Conservation (phyloP, 1,139 yeast genomes). For the Arxiozyma heterogenica region DNA sequence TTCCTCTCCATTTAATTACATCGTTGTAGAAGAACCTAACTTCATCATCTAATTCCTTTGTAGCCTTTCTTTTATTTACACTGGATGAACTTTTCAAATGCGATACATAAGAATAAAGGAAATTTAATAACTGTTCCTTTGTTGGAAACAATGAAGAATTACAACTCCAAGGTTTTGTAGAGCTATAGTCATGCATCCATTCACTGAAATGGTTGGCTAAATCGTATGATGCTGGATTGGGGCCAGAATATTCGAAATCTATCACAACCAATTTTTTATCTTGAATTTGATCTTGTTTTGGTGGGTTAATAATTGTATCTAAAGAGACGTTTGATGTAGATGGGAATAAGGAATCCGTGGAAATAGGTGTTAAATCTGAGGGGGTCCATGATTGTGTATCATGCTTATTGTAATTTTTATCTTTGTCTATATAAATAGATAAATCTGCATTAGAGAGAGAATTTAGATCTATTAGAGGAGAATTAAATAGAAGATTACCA, state of each 20-base stretch:
- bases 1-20: slow-evolving; percentile 68
- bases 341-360: slow-evolving; percentile 24
- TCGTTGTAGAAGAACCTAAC: slow-evolving; percentile 55
- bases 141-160: slow-evolving; percentile 57
- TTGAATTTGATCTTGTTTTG: slow-evolving; percentile 36
- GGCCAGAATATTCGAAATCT: slow-evolving; percentile 92
- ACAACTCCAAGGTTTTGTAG: slow-evolving; percentile 44
- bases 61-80: slow-evolving; percentile 8
- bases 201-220: slow-evolving; percentile 83
- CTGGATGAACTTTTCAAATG: slow-evolving; percentile 17
- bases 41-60: slow-evolving; percentile 40
- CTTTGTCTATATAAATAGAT: slow-evolving; percentile 23
- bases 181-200: slow-evolving; percentile 92
- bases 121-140: slow-evolving; percentile 56
- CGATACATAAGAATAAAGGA: slow-evolving; percentile 61
- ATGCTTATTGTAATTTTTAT: slow-evolving; percentile 13
- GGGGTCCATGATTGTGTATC: slow-evolving; percentile 6
- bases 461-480: slow-evolving; percentile 9
- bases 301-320: slow-evolving; percentile 32
- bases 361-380: slow-evolving; percentile 5
- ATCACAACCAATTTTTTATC: slow-evolving; percentile 83
- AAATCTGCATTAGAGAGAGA: slow-evolving; percentile 16
- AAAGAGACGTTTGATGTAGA: slow-evolving; percentile 29
- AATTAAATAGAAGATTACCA: slow-evolving; percentile 64
- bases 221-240: slow-evolving; percentile 86